Conservation (phyloP, 164 flowering plant species). For the Chimonanthus praecox region DNA sequence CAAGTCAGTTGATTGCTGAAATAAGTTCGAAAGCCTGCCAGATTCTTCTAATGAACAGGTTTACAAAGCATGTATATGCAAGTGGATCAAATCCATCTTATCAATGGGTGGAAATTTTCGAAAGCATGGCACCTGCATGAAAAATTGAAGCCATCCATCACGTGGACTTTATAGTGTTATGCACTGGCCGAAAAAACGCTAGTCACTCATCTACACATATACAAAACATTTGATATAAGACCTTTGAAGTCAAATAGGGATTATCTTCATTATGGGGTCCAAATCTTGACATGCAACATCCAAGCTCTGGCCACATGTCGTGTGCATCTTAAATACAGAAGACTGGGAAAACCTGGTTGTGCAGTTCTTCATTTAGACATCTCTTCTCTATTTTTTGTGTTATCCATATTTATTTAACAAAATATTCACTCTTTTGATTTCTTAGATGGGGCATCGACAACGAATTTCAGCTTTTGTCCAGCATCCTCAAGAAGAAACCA, state of each 20-base stretch:
- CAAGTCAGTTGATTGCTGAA: neutral
- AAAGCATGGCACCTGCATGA: neutral
- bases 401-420: neutral
- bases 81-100: neutral
- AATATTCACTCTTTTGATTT: neutral
- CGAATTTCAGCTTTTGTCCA: conserved; percentile 11
- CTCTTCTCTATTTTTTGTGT: too few species aligned
- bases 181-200: neutral
- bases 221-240: too few species aligned
- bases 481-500: conserved; percentile 18
- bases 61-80: neutral
- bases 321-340: too few species aligned
- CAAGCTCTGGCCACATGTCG: too few species aligned
- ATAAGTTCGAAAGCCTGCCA: neutral
- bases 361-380: too few species aligned
- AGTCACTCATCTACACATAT: too few species aligned
- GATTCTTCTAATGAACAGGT: neutral
- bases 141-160: neutral
- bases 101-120: neutral
- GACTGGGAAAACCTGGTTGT: too few species aligned
- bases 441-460: conserved; percentile 19
- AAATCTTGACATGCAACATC: too few species aligned
- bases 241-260: too few species aligned
- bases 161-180: neutral
- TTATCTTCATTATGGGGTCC: too few species aligned